Base-by-base conservation (phyloP, 1,284 basidiomycete species). In the Gastroboletus turbinatus region DNA sequence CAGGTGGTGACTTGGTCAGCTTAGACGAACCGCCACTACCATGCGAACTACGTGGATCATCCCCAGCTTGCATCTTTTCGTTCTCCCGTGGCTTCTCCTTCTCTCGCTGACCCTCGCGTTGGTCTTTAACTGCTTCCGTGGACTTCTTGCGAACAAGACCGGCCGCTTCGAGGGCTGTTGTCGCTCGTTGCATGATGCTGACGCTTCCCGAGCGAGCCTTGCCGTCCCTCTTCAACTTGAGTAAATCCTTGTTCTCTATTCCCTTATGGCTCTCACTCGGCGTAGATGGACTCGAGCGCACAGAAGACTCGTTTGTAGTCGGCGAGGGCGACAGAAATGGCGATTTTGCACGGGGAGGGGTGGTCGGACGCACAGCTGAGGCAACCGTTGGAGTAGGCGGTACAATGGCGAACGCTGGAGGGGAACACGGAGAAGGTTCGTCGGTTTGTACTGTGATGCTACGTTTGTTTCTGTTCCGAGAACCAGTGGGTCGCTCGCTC, bases 181-280 rank as follows among this genome's bases (percentile, higher is more conserved):
- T 95, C 0, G 93, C 94, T 7, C 94, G 84, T 63, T 96, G 94
- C 78, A 97, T 90, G 71, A 97, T 96, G 67, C 88, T 95, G 53
- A 96, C 89, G 55, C 93, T 95, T 6, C 90, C 89, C 2, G 90
- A 85, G 8, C 93, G 79, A 30, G 71, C 75, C 67, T 94, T 94
- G 52, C 78, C 69, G 4, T 68, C 72, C 43, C 72, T 64, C 50
- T 78, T 78, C 16, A 78, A 76, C 61, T 84, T 89, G 25, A 72
- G 68, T 17, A 66, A 65, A 35, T 77, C 81, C 61, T 77, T 78
- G 52, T 75, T 75, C 62, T 80, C 69, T 8, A 56, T 30, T 6
- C 67, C 65, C 27, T 44, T 82, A 53, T 80, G 53, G 59, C 81
- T 83, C 16, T 82, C 79, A 25, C 78, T 78, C 1, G 88, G 88